Conservation (phyloP, 1,139 yeast species). For the Geotrichum restrictum region DNA sequence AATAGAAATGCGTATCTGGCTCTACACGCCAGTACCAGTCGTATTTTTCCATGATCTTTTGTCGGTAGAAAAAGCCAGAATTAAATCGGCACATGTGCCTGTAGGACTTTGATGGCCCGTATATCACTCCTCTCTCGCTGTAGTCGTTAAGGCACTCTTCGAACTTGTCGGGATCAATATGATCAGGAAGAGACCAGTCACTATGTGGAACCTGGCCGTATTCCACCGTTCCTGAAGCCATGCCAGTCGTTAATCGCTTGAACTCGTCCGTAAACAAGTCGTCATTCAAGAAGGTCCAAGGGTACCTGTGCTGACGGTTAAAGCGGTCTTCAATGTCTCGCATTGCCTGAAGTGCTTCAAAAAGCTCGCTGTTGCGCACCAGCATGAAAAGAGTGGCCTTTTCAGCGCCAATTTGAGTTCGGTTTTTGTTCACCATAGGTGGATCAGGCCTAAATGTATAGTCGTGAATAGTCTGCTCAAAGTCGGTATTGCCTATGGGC, state of each 20-base stretch:
- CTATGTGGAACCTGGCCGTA: conserved; percentile 65
- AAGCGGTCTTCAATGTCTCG: conserved; percentile 62
- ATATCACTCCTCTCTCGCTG: conserved; percentile 59
- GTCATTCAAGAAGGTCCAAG: conserved; percentile 78
- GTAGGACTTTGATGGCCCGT: conserved; percentile 75
- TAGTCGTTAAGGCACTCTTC: conserved; percentile 52
- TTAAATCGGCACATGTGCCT: conserved; percentile 81
- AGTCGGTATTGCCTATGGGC: conserved; percentile 3
- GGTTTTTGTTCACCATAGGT: conserved; percentile 28
- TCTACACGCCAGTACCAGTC: conserved; percentile 94
- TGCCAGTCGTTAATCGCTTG: conserved; percentile 57
- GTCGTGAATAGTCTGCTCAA: conserved; percentile 7
- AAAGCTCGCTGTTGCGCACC: conserved; percentile 63
- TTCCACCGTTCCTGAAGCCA: conserved; percentile 79
- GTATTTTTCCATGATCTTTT: conserved; percentile 58
- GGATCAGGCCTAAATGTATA: conserved; percentile 29
- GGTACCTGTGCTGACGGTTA: conserved; percentile 66
- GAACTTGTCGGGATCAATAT: conserved; percentile 44
- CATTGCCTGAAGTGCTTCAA: conserved; percentile 60
- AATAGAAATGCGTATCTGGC: conserved; percentile 80
- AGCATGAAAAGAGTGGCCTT: conserved; percentile 70
- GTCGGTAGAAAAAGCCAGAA: conserved; percentile 77
- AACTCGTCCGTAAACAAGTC: conserved; percentile 58
- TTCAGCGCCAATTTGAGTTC: conserved; percentile 46
- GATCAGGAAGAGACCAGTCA: conserved; percentile 66